Conservation (phyloP, 495 filamentous ascomycete species). For the Penicillium pancosmium region DNA sequence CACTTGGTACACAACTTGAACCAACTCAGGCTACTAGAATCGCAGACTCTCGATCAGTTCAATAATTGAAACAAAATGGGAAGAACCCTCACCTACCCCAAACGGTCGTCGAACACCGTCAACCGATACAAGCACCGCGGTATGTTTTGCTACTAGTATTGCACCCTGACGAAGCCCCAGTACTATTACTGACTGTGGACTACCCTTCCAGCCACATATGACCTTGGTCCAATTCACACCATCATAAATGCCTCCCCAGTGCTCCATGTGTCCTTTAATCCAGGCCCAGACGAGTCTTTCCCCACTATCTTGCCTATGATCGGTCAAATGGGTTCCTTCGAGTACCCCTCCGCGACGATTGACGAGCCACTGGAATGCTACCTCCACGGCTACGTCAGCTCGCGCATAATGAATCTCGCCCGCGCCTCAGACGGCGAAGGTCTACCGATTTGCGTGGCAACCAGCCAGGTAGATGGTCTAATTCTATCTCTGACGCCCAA, state of each 20-base stretch:
- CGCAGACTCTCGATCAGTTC: too few relatives aligned
- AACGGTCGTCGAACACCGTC: constrained; percentile 66
- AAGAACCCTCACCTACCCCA: constrained; percentile 66
- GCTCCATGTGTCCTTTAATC: constrained; percentile 81
- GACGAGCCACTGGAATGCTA: constrained; percentile 77
- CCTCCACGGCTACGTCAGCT: constrained; percentile 84
- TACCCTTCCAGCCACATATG: constrained; percentile 63
- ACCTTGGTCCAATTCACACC: constrained; percentile 72
- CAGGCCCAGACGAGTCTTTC: constrained; percentile 63
- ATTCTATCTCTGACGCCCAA: constrained; percentile 78
- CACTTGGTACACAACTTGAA: too few relatives aligned
- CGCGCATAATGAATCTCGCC: constrained; percentile 72
- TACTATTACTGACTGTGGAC: constrained; percentile 15
- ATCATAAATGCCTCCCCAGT: constrained; percentile 79
- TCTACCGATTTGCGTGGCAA: constrained; percentile 65
- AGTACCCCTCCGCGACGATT: constrained; percentile 60
- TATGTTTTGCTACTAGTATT: constrained; percentile 27
- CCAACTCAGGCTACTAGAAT: too few relatives aligned
- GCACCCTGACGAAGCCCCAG: not conserved
- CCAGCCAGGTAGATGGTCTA: constrained; percentile 72
- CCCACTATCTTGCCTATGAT: constrained; percentile 87
- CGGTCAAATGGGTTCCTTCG: constrained; percentile 76
- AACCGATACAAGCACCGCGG: constrained; percentile 71
- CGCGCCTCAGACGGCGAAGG: constrained; percentile 54
- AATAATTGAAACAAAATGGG: constrained; percentile 35